Percentiles rank a stretch among this genome's conserved stretches.
These are phyloP conservation scores for Ophiostoma australiae DNA, from an alignment of 2,329 filamentous ascomycete species.

Conservation along the genomic window DNA sequence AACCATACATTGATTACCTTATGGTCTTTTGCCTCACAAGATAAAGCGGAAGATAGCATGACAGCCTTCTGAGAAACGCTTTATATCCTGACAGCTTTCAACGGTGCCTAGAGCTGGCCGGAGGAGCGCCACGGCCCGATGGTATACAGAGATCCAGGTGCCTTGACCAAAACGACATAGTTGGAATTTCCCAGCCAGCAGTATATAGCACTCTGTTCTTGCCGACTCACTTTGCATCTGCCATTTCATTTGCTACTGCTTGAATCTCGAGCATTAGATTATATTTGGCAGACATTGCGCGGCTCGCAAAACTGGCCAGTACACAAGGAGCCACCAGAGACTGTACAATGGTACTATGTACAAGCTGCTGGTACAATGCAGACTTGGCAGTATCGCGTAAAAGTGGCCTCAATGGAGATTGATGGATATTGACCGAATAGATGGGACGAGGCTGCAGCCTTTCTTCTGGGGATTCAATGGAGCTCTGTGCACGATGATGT, in stretches of 20 bases:
- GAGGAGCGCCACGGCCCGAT: background rate
- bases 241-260: no score
- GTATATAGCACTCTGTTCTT: no score
- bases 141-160: no score
- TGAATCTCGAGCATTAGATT: background rate
- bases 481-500: conserved; percentile 7
- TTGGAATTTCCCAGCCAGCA: no score
- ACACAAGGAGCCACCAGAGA: background rate
- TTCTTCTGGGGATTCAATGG: background rate
- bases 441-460: background rate
- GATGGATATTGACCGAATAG: background rate
- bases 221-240: background rate
- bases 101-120: background rate
- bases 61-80: background rate
- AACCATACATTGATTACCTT: no score
- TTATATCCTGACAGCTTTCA: background rate
- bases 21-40: no score
- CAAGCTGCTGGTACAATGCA: background rate
- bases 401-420: conserved; percentile 1
- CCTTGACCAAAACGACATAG: background rate
- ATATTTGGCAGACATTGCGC: background rate
- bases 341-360: background rate
- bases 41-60: no score
- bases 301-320: no score
- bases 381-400: background rate